Conservation (phyloP, 129 eudicot species). For the Lactuca saligna region DNA sequence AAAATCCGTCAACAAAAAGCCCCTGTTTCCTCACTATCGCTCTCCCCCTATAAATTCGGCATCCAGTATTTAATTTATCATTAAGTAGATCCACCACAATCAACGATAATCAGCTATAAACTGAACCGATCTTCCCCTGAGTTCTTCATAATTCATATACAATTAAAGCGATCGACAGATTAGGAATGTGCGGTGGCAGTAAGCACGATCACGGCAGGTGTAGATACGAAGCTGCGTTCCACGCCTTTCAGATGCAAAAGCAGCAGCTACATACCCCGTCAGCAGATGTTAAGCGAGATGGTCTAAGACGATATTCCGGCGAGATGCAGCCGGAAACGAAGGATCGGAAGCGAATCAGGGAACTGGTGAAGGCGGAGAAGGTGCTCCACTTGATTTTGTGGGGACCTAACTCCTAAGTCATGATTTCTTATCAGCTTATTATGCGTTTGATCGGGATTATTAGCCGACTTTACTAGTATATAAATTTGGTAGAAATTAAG, state of each 20-base stretch:
- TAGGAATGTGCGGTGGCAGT: slow-evolving; percentile 26
- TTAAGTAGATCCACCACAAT: not conserved
- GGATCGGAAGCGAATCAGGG: slow-evolving; percentile 26
- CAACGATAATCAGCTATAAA: not conserved
- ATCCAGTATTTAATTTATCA: not conserved
- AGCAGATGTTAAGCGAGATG: not conserved
- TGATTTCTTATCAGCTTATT: not conserved
- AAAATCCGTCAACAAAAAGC: not conserved
- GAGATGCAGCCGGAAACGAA: slow-evolving; percentile 18
- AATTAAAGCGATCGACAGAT: not conserved
- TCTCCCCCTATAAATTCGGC: not conserved
- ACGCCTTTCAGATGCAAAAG: slow-evolving; percentile 18
- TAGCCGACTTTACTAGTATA: not conserved
- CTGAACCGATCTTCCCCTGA: not conserved
- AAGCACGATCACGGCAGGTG: slow-evolving; percentile 22
- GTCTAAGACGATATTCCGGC: slow-evolving; percentile 3
- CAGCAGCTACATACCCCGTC: not conserved
- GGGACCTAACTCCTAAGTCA: slow-evolving; percentile 43
- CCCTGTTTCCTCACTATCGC: slow-evolving; percentile 1
- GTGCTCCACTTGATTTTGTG: slow-evolving; percentile 33
- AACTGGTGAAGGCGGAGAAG: slow-evolving; percentile 28
- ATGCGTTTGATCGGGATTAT: not conserved
- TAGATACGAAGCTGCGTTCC: slow-evolving; percentile 19
- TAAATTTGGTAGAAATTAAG: slow-evolving; percentile 3
- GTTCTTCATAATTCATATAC: not conserved